These are phyloP conservation scores for Acanthamoeba triangularis DNA, from an alignment of 208 protist species.

Conservation along the genomic window DNA sequence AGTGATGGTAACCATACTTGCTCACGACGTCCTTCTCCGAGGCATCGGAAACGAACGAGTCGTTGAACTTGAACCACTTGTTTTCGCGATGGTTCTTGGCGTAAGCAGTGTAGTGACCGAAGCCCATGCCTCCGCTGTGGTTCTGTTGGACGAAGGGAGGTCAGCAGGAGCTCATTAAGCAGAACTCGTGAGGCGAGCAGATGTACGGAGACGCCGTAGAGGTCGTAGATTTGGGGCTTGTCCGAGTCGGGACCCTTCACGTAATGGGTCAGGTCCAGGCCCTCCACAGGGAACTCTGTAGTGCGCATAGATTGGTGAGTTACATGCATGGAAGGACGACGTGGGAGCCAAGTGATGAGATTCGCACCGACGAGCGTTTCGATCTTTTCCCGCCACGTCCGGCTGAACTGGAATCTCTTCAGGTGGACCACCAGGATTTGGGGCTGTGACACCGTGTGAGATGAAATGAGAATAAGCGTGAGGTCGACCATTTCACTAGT, in stretches of 20 bases:
- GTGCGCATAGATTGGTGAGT: neutral
- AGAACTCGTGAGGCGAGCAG: neutral
- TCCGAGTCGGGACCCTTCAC: constrained; percentile 40
- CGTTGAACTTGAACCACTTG: constrained; percentile 88
- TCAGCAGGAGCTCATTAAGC: neutral
- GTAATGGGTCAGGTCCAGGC: constrained; percentile 82
- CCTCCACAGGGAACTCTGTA: constrained; percentile 81
- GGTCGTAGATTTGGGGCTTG: constrained; percentile 85
- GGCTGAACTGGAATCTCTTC: constrained; percentile 88
- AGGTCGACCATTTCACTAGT: neutral
- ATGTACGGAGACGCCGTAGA: constrained; percentile 84
- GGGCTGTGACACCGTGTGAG: constrained; percentile 54
- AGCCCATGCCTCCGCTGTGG: constrained; percentile 86
- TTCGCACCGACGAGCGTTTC: constrained; percentile 83
- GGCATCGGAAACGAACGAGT: constrained; percentile 69
- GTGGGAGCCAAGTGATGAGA: neutral
- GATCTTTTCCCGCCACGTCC: constrained; percentile 86
- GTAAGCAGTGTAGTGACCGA: constrained; percentile 91
- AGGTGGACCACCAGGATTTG: constrained; percentile 90
- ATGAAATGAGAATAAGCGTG: neutral
- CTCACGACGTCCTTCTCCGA: constrained; percentile 7
- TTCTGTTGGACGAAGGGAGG: constrained; percentile 71
- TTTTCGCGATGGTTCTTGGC: constrained; percentile 78
- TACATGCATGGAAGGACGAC: neutral
- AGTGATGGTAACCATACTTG: neutral